Conservation (phyloP, 2,329 filamentous ascomycete species). For the Hyphodiscus sp. region DNA sequence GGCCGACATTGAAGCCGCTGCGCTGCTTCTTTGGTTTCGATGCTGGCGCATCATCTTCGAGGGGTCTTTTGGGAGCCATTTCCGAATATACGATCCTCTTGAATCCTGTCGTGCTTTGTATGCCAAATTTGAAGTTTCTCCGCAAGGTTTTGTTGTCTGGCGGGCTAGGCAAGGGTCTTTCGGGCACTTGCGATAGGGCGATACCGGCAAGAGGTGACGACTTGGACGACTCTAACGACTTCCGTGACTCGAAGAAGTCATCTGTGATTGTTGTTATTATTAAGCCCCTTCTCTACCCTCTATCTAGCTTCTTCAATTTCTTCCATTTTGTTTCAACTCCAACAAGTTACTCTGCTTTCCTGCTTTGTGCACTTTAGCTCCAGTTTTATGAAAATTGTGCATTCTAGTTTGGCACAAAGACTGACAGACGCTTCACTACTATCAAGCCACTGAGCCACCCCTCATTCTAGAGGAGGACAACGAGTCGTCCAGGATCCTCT, state of each 20-base stretch:
- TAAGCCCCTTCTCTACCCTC: not conserved
- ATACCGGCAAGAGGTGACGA: not conserved
- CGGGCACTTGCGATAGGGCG: not conserved
- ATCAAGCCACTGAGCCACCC: no score
- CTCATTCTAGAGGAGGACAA: not conserved
- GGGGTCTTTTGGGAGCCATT: conserved; percentile 57
- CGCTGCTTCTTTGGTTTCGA: conserved; percentile 44
- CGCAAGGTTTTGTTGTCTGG: not conserved
- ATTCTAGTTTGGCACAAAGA: conserved; percentile 4
- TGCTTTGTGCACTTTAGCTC: not conserved
- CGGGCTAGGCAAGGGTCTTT: not conserved
- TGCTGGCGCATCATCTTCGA: conserved; percentile 36
- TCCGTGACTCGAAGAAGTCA: not conserved
- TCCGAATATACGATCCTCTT: conserved; percentile 6
- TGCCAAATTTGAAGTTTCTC: not conserved
- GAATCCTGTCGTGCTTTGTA: not conserved
- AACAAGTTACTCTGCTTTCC: not conserved
- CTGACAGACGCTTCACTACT: conserved; percentile 1
- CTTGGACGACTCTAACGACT: not conserved
- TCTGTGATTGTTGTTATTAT: not conserved
- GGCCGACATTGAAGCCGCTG: conserved; percentile 80
- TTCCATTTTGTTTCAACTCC: not conserved
- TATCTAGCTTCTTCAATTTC: not conserved
- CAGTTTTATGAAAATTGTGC: not conserved
- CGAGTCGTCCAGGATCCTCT: not conserved